phyloP scores from a whole-genome alignment of 768 basidiomycete species.

The Boletus reticuloceps region DNA sequence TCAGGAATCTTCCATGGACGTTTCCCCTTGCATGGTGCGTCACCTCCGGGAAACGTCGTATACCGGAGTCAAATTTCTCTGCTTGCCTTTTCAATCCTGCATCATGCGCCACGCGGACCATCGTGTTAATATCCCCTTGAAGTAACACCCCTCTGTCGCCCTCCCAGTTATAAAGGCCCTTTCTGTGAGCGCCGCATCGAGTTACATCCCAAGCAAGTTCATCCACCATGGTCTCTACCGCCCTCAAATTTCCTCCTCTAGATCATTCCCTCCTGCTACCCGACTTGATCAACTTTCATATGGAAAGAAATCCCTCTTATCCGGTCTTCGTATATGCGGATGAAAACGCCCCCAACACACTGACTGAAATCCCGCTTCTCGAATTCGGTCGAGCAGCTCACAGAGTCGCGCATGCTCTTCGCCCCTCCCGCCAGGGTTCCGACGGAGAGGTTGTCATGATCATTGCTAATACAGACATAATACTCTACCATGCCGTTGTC shows the following conservation, averaged over 20 bases:
- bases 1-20: no score
- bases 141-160: neutral
- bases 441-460: neutral
- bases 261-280: conserved; percentile 22
- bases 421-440: neutral
- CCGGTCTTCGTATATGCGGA: conserved; percentile 21
- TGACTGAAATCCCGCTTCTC: conserved; percentile 19
- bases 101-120: no score
- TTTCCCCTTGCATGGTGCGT: no score
- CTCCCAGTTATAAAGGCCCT: conserved; percentile 13
- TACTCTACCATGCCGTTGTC: neutral
- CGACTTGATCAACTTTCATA: conserved; percentile 25
- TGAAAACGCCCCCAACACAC: conserved; percentile 1
- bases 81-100: no score
- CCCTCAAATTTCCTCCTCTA: conserved; percentile 17
- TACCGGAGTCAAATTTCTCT: no score
- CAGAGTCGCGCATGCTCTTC: neutral
- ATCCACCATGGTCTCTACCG: neutral
- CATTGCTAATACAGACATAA: neutral
- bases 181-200: neutral
- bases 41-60: no score
- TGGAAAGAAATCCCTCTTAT: conserved; percentile 21
- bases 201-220: neutral
- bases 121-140: neutral
- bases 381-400: conserved; percentile 3